Conservation (phyloP, 768 basidiomycete species). For the Lentinula sp. region DNA sequence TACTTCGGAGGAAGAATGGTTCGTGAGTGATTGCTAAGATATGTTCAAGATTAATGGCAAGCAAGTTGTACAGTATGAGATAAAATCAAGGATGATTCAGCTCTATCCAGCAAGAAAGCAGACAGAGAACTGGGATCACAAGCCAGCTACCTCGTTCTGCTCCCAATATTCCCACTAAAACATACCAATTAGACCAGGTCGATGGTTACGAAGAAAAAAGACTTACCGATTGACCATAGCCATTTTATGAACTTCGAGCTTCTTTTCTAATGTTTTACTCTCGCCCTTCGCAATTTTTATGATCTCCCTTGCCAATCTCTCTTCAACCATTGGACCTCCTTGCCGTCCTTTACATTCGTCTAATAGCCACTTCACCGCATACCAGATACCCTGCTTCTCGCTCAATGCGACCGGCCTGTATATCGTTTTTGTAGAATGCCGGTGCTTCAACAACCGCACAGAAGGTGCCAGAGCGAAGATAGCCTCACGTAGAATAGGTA, state of each 20-base stretch:
- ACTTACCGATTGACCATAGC: conserved; percentile 78
- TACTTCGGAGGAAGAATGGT: too few relatives aligned
- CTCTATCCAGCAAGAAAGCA: too few relatives aligned
- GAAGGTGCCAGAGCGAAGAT: conserved; percentile 65
- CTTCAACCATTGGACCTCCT: conserved; percentile 49
- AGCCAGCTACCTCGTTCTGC: background rate
- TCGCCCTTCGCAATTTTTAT: conserved; percentile 63
- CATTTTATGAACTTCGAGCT: conserved; percentile 55
- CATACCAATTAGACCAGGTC: conserved; percentile 2
- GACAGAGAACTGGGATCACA: background rate
- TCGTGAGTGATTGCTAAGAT: too few relatives aligned
- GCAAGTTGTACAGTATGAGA: background rate
- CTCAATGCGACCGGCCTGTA: conserved; percentile 65
- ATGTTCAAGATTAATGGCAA: too few relatives aligned
- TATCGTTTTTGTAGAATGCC: conserved; percentile 59
- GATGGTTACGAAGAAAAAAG: background rate
- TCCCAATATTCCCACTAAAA: background rate
- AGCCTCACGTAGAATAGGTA: conserved; percentile 75
- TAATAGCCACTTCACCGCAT: conserved; percentile 68
- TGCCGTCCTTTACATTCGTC: conserved; percentile 49
- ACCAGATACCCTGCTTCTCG: conserved; percentile 73
- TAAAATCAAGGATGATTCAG: background rate
- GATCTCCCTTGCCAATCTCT: conserved; percentile 75
- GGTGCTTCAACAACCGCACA: conserved; percentile 53
- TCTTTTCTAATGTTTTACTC: conserved; percentile 52